A percentile compares a stretch with the other conserved stretches of the same genome.
These are phyloP conservation scores for Hypoxylon rubiginosum DNA, from an alignment of 2,329 filamentous ascomycete genomes.

Conservation along the genomic window DNA sequence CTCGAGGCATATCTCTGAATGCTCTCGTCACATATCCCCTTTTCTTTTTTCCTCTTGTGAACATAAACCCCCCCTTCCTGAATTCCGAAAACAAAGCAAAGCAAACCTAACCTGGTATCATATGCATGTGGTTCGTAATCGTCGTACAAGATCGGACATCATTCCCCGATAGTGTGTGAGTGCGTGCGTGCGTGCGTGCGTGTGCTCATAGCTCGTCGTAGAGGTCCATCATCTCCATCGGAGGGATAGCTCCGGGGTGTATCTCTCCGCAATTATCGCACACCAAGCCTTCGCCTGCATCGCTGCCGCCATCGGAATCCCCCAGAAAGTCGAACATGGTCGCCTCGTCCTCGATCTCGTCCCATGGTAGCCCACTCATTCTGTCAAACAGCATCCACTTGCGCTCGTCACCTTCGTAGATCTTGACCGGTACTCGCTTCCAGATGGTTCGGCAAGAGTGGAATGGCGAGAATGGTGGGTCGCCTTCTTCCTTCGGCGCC, in stretches of 20 bases:
- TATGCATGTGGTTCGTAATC: slow-evolving; percentile 42
- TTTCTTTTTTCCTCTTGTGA: slow-evolving; percentile 9
- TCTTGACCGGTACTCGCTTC: slow-evolving; percentile 62
- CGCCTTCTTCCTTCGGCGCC: slow-evolving; percentile 58
- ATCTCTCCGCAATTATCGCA: slow-evolving; percentile 52
- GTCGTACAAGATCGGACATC: slow-evolving; percentile 27
- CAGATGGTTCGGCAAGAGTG: slow-evolving; percentile 63
- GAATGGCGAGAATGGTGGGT: slow-evolving; percentile 57
- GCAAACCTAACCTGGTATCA: slow-evolving; percentile 45
- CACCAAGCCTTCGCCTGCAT: slow-evolving; percentile 40
- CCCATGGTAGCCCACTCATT: slow-evolving; percentile 50
- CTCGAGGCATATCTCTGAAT: slow-evolving; percentile 4
- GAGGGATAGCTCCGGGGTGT: slow-evolving; percentile 50
- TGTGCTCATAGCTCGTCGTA: slow-evolving; percentile 43
- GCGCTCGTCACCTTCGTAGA: slow-evolving; percentile 57
- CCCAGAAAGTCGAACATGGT: slow-evolving; percentile 48
- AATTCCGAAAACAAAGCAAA: slow-evolving; percentile 25
- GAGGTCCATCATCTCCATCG: slow-evolving; percentile 49
- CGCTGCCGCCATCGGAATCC: slow-evolving; percentile 43
- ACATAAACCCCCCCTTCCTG: slow-evolving; percentile 10
- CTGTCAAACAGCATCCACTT: slow-evolving; percentile 64
- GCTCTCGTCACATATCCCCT: slow-evolving; percentile 13
- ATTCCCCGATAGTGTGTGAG: background rate
- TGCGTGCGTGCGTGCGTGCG: too few species aligned
- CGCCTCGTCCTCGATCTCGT: slow-evolving; percentile 49